Percentiles rank a stretch among this genome's conserved stretches.
Conservation (phyloP, 2,329 filamentous ascomycete species). For the Paraphoma chrysanthemicola region DNA sequence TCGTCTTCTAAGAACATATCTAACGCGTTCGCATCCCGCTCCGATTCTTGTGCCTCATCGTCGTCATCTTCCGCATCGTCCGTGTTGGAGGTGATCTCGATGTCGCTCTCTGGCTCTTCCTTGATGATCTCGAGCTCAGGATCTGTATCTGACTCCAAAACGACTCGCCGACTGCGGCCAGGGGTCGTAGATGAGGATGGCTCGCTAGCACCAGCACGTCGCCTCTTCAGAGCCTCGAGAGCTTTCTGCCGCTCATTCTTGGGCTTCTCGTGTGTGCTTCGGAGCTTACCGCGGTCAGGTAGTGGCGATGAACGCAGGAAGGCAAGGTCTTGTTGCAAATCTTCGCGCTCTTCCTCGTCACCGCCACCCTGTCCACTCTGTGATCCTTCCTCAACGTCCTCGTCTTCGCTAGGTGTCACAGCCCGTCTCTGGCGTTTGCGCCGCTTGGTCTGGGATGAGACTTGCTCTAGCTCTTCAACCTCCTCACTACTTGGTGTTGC, state of each 20-base stretch:
- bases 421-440: conserved; percentile 7
- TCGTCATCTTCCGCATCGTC: conserved; percentile 35
- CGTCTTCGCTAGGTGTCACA: conserved; percentile 3
- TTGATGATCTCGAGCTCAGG: conserved; percentile 43
- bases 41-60: conserved; percentile 28
- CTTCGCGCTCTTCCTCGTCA: conserved; percentile 9
- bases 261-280: conserved; percentile 32
- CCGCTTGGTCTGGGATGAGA: conserved; percentile 12
- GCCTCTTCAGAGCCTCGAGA: conserved; percentile 53
- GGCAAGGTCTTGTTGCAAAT: conserved; percentile 54
- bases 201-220: conserved; percentile 43
- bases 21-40: conserved; percentile 39
- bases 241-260: conserved; percentile 50
- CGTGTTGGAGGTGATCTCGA: conserved; percentile 6
- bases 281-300: conserved; percentile 30
- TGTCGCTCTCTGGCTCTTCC: conserved; percentile 35
- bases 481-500: background rate
- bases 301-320: conserved; percentile 49
- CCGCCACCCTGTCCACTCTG: background rate
- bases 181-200: conserved; percentile 33
- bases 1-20: conserved; percentile 55
- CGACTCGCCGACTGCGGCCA: conserved; percentile 25
- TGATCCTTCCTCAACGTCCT: background rate
- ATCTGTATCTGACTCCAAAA: conserved; percentile 31
- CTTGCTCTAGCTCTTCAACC: conserved; percentile 2